Conservation (phyloP, 2,329 filamentous ascomycete genomes). For the Xylariales sp. region DNA sequence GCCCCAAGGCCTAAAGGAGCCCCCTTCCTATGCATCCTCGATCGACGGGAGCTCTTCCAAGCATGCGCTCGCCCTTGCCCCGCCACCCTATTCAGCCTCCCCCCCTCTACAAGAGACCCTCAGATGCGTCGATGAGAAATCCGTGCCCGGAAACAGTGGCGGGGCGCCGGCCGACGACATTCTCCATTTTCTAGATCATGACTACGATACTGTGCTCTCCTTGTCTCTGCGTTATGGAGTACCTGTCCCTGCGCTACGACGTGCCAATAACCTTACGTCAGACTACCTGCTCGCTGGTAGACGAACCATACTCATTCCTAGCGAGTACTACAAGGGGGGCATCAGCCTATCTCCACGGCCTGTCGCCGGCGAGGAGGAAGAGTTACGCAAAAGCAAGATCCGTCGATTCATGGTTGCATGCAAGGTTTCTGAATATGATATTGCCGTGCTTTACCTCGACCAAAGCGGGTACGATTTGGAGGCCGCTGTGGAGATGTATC, state of each 20-base stretch:
- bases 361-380: conserved; percentile 70
- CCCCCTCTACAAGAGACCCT: conserved; percentile 5
- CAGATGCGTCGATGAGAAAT: conserved; percentile 26
- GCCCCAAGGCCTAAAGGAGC: conserved; percentile 61
- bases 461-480: conserved; percentile 64
- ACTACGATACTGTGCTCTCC: conserved; percentile 62
- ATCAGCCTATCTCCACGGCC: conserved; percentile 66
- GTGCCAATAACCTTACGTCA: conserved; percentile 64
- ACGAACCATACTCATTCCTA: conserved; percentile 67
- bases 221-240: conserved; percentile 70
- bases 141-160: conserved; percentile 15
- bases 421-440: conserved; percentile 73
- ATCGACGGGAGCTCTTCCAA: conserved; percentile 23
- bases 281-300: conserved; percentile 69
- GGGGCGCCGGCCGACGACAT: conserved; percentile 52
- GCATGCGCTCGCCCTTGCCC: conserved; percentile 22
- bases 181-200: conserved; percentile 69
- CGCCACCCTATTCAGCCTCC: conserved; percentile 33
- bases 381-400: conserved; percentile 64
- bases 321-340: conserved; percentile 62
- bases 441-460: conserved; percentile 71
- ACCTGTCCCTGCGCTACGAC: conserved; percentile 57
- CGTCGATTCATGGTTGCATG: conserved; percentile 75
- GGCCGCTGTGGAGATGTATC: conserved; percentile 57
- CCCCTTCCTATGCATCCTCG: conserved; percentile 60